phyloP scores from a whole-genome alignment of 352 stramenopile genomes.

The Globisporangium uncinulatum region DNA sequence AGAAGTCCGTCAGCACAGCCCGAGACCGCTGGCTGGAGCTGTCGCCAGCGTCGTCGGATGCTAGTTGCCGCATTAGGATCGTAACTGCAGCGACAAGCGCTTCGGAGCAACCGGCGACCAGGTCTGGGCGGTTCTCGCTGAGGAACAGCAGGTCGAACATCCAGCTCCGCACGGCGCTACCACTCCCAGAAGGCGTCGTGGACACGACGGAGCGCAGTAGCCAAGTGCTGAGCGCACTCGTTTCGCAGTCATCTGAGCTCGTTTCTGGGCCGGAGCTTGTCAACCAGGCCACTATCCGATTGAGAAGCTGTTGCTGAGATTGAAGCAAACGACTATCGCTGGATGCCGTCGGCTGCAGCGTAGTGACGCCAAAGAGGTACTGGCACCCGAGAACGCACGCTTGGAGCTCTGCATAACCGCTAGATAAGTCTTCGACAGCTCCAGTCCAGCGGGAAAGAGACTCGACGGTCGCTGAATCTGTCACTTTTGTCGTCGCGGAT shows the following conservation, averaged over 20 bases:
- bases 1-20: conserved; percentile 16
- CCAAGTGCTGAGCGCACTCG: conserved; percentile 27
- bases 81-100: conserved; percentile 19
- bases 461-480: background rate
- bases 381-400: conserved; percentile 23
- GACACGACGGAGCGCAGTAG: conserved; percentile 17
- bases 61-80: conserved; percentile 17
- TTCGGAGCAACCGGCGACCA: conserved; percentile 24
- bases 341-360: conserved; percentile 8
- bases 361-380: conserved; percentile 32
- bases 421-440: background rate
- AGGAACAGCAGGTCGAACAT: conserved; percentile 59
- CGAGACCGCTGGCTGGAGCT: conserved; percentile 5
- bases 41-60: background rate
- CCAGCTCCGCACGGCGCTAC: conserved; percentile 28
- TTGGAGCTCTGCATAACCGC: conserved; percentile 1
- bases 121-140: conserved; percentile 18
- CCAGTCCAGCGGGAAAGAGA: background rate
- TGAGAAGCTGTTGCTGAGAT: background rate
- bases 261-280: conserved; percentile 5
- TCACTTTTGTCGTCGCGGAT: background rate
- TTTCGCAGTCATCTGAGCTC: conserved; percentile 13
- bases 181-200: background rate
- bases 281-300: conserved; percentile 4
- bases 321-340: background rate